Percentiles rank a stretch among this genome's conserved stretches.
phyloP scores from a whole-genome alignment of 805 yeast genomes.

The Ascoidea rubescens region DNA sequence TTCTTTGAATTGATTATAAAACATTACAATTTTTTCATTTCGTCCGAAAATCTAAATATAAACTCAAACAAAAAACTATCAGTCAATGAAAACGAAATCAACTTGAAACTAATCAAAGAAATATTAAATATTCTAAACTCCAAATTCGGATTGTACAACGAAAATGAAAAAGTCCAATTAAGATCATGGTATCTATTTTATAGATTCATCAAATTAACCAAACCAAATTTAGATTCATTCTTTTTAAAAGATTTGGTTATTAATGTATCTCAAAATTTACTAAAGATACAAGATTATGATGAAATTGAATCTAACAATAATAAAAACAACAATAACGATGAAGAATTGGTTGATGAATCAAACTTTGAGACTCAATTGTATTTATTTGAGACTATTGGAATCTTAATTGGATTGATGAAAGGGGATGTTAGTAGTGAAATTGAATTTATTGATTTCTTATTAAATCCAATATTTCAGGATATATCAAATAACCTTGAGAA shows the following conservation, averaged over 20 bases:
- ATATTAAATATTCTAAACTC: conserved; percentile 62
- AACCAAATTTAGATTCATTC: conserved; percentile 41
- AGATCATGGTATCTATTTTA: conserved; percentile 87
- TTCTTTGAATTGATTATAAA: conserved; percentile 80
- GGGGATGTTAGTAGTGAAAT: conserved; percentile 24
- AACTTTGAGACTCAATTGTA: conserved; percentile 68
- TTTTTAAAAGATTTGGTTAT: conserved; percentile 43
- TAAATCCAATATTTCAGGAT: conserved; percentile 63
- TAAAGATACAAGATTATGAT: conserved; percentile 43
- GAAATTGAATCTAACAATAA: conserved; percentile 11
- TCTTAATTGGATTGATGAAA: conserved; percentile 42
- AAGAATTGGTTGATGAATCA: conserved; percentile 31
- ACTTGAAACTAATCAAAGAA: conserved; percentile 35
- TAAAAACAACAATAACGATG: conserved; percentile 21
- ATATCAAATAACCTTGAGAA: conserved; percentile 51
- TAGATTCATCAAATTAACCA: conserved; percentile 66
- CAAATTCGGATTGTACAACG: conserved; percentile 69
- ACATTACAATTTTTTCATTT: conserved; percentile 48
- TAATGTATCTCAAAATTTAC: conserved; percentile 43
- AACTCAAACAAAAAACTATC: conserved; percentile 7
- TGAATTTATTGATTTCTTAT: conserved; percentile 44
- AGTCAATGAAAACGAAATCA: conserved; percentile 30
- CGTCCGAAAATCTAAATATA: neutral
- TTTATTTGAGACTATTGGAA: conserved; percentile 76
- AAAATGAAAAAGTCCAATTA: conserved; percentile 56